phyloP scores from a whole-genome alignment of 805 yeast genomes.

The Yarrowia bubula region DNA sequence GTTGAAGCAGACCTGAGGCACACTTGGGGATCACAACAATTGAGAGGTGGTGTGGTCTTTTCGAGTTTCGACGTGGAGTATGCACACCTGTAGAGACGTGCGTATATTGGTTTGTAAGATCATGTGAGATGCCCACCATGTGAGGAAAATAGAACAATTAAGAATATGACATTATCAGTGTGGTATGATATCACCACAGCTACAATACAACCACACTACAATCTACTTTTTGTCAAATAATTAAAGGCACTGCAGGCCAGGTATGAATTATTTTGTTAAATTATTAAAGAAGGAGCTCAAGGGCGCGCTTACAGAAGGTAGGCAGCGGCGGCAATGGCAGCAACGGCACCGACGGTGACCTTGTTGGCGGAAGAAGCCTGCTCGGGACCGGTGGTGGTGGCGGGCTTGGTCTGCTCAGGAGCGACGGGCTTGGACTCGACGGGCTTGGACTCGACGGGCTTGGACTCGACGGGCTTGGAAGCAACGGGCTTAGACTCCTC shows the following conservation, averaged over 20 bases:
- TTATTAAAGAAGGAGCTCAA: constrained; percentile 3
- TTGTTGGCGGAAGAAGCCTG: constrained; percentile 30
- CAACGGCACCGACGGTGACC: constrained; percentile 44
- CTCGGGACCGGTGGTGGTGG: constrained; percentile 32
- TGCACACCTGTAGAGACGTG: too few relatives aligned
- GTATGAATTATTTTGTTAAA: constrained; percentile 23
- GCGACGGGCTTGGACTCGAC: constrained; percentile 12
- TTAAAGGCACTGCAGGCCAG: constrained; percentile 23
- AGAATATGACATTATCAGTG: too few relatives aligned
- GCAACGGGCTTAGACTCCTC: constrained; percentile 28
- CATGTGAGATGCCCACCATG: too few relatives aligned
- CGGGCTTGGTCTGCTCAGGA: constrained; percentile 11
- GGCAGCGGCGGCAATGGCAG: constrained; percentile 54
- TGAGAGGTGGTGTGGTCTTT: too few relatives aligned
- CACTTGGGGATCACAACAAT: too few relatives aligned
- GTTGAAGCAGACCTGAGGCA: too few relatives aligned
- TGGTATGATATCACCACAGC: too few relatives aligned
- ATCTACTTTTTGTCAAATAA: background rate
- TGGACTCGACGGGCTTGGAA: constrained; percentile 27
- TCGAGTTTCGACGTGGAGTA: too few relatives aligned
- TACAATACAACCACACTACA: too few relatives aligned
- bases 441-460: constrained; percentile 28
- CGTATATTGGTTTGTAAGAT: too few relatives aligned
- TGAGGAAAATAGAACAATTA: too few relatives aligned
- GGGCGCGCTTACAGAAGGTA: constrained; percentile 45